These are phyloP conservation scores for Dipsacomyces acuminosporus DNA, from an alignment of 371 early-diverging fungal genomes.

Conservation along the genomic window DNA sequence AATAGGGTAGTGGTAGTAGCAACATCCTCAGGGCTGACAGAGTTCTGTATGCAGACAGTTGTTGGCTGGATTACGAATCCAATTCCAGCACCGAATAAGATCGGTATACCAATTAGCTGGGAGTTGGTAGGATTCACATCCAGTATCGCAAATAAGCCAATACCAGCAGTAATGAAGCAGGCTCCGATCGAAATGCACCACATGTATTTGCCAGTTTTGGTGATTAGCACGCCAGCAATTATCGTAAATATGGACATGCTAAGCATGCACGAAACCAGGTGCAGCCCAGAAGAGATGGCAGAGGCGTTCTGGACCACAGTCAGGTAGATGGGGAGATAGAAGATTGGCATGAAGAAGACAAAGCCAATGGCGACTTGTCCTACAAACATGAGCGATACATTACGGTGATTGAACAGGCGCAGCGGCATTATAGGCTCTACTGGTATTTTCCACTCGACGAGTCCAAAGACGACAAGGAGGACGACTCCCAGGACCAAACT, in stretches of 20 bases:
- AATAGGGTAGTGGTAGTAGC: constrained; percentile 47
- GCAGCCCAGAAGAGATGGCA: constrained; percentile 56
- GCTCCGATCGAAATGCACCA: constrained; percentile 51
- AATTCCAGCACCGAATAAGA: constrained; percentile 59
- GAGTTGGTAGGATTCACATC: constrained; percentile 47
- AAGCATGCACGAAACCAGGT: constrained; percentile 54
- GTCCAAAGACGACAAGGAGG: constrained; percentile 50
- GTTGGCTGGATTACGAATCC: constrained; percentile 58
- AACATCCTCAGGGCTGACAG: constrained; percentile 32
- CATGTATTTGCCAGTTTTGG: constrained; percentile 49
- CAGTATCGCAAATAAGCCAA: constrained; percentile 45
- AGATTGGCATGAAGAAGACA: constrained; percentile 47
- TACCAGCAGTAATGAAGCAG: constrained; percentile 45
- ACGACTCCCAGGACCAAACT: constrained; percentile 52
- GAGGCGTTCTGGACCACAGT: constrained; percentile 53
- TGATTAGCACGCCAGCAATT: constrained; percentile 48
- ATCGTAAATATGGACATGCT: constrained; percentile 50
- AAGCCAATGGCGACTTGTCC: constrained; percentile 28
- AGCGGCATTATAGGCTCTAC: constrained; percentile 61
- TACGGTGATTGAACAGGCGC: constrained; percentile 49
- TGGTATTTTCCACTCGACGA: constrained; percentile 56
- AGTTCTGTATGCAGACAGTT: constrained; percentile 40
- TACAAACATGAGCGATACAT: constrained; percentile 19
- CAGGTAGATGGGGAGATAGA: constrained; percentile 57
- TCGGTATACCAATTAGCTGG: constrained; percentile 51